phyloP scores from a whole-genome alignment of 2,329 filamentous ascomycete species.

The Ramularia endophylla region DNA sequence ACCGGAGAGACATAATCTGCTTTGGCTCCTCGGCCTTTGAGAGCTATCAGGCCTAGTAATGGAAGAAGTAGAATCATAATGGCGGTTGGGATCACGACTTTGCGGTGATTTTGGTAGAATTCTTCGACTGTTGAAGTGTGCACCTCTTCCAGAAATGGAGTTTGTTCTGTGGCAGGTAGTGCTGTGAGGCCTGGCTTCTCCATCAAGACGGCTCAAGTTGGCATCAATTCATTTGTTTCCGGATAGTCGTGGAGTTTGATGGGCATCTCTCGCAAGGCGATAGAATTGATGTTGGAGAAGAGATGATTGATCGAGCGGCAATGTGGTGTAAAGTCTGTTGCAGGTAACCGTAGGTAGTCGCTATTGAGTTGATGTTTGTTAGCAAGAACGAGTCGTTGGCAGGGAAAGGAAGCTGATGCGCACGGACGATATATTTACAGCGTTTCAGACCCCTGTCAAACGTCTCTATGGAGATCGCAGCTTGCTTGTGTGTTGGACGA shows the following conservation, averaged over 20 bases:
- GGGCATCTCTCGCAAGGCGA: too few relatives aligned
- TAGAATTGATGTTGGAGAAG: too few relatives aligned
- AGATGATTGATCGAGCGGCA: too few relatives aligned
- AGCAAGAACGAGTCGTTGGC: slow-evolving; percentile 3
- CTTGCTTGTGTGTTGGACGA: too few relatives aligned
- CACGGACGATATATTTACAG: not conserved
- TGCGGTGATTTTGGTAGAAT: slow-evolving; percentile 22
- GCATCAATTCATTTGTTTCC: not conserved
- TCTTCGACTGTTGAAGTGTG: slow-evolving; percentile 7
- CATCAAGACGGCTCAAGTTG: slow-evolving; percentile 7
- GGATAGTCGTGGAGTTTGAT: slow-evolving; percentile 1
- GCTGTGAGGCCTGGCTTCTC: slow-evolving; percentile 11
- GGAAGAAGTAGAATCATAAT: slow-evolving; percentile 24
- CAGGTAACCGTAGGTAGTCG: too few relatives aligned
- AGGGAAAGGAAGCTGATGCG: not conserved
- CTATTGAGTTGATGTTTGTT: too few relatives aligned
- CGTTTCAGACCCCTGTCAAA: too few relatives aligned
- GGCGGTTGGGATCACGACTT: slow-evolving; percentile 16
- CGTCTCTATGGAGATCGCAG: not conserved
- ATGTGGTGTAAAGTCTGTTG: too few relatives aligned
- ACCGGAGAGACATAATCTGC: slow-evolving; percentile 24
- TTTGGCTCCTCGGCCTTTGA: slow-evolving; percentile 18
- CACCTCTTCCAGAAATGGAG: slow-evolving; percentile 6
- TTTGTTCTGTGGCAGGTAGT: slow-evolving; percentile 8
- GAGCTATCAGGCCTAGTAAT: slow-evolving; percentile 26